Evolutionary conservation across 257 asterid genomes (phyloP), one percentile per base, ranked within the genome.

Genomic region (Paulownia fortunei): DNA sequence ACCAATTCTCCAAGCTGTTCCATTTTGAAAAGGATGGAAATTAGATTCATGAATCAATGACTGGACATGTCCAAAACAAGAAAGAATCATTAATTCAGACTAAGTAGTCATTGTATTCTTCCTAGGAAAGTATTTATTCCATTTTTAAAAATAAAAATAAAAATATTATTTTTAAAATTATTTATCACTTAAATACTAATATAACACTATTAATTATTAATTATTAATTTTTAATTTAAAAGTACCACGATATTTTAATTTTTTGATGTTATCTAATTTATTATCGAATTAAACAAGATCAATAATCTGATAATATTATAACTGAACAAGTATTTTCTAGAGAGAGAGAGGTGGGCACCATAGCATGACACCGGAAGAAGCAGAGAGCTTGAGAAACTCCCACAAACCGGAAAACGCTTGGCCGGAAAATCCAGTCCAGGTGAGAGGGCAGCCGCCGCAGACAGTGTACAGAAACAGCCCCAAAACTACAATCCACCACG

Each of bases 291-390:
- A n/a, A n/a, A n/a, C n/a, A n/a, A n/a, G n/a, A n/a, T n/a, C n/a
- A n/a, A n/a, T n/a, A n/a, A n/a, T n/a, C n/a, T n/a, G n/a, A n/a
- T n/a, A n/a, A n/a, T n/a, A n/a, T n/a, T n/a, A n/a, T n/a, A n/a
- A n/a, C n/a, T n/a, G n/a, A n/a, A n/a, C n/a, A n/a, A n/a, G n/a
- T n/a, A n/a, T n/a, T n/a, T n/a, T n/a, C n/a, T n/a, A 0, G 32
- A 10, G 26, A 69, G 12, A 23, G 26, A 63, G 49, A 73, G 64
- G 8, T 12, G 52, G 2, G 6, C 79, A 94, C 97, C 99, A 92
- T 7, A 94, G 83, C 99, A 94, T 94, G 87, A 93, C 93, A 0
- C 99, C 99, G 16, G 99, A 95, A 24, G 97, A 90, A 30, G 89
- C 85, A 0, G 98, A 95, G 24, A 95, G 91, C 72, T 93, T 93